phyloP scores from a whole-genome alignment of 2,329 filamentous ascomycete genomes.

The Beauveria caledonica region DNA sequence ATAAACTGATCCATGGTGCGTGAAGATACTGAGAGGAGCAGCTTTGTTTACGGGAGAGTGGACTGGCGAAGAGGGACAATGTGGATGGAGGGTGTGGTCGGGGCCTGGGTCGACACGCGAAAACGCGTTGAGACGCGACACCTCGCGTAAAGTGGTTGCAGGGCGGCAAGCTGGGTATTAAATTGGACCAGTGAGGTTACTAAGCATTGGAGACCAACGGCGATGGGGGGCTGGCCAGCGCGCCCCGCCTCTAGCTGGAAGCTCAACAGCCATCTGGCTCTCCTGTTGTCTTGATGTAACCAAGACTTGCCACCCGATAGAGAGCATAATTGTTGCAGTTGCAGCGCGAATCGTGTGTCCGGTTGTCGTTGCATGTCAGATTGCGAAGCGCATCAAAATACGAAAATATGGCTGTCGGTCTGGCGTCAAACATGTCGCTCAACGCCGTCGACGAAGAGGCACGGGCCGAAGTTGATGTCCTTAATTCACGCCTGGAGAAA shows the following conservation, averaged over 20 bases:
- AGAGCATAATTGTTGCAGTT: not conserved
- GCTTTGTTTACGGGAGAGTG: constrained; percentile 8
- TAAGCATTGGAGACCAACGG: constrained; percentile 2
- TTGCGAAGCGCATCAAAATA: not conserved
- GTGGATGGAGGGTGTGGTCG: constrained; percentile 6
- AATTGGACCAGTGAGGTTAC: not conserved
- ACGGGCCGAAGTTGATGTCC: constrained; percentile 60
- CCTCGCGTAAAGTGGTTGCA: constrained; percentile 19
- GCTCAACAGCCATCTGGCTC: not conserved
- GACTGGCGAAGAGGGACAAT: constrained; percentile 1
- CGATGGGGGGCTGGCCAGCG: not conserved
- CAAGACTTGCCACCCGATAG: not conserved
- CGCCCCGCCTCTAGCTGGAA: not conserved
- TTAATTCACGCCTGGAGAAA: constrained; percentile 75
- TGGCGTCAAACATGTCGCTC: constrained; percentile 34
- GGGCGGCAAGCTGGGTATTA: not conserved
- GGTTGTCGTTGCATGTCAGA: not conserved
- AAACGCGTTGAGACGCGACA: constrained; percentile 13
- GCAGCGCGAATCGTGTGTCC: not conserved
- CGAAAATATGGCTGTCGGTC: constrained; percentile 42
- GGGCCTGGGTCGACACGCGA: constrained; percentile 1
- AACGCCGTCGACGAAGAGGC: constrained; percentile 56
- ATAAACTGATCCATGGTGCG: constrained; percentile 61
- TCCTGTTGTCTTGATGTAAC: not conserved
- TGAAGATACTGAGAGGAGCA: not conserved